phyloP scores from a whole-genome alignment of 202 grass and related monocot species.

The Panicum virgatum region DNA sequence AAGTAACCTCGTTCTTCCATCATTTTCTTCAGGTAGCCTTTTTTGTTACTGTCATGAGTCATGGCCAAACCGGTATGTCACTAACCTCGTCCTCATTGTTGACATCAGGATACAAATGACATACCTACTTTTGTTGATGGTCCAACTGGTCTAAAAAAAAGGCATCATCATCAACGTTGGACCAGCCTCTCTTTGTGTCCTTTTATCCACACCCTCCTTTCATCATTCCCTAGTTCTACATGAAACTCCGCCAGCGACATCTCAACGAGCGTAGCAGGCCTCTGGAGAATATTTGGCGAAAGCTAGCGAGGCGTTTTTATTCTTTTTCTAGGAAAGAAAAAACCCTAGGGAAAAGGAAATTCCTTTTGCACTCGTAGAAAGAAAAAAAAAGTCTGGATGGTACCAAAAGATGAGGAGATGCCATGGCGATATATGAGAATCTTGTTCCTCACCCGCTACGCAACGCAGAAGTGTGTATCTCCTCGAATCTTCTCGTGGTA shows the following conservation, averaged over 20 bases:
- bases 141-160: not conserved
- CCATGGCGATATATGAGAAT: conserved; percentile 15
- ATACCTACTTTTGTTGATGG: not conserved
- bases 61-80: not conserved
- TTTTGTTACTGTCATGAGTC: conserved; percentile 14
- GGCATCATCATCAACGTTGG: not conserved
- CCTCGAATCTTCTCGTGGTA: too few relatives aligned
- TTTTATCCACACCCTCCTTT: not conserved
- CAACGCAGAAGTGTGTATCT: too few relatives aligned
- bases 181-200: not conserved
- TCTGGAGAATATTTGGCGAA: not conserved
- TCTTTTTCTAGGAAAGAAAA: not conserved
- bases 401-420: not conserved
- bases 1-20: not conserved
- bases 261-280: not conserved
- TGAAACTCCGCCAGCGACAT: not conserved
- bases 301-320: not conserved
- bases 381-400: not conserved
- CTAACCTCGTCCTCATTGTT: not conserved
- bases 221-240: not conserved
- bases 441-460: not conserved
- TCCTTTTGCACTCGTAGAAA: not conserved
- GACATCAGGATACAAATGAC: not conserved
- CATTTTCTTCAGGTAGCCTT: conserved; percentile 19
- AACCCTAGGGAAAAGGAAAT: not conserved